Evolutionary conservation across 805 yeast species (phyloP).

Genomic region (Myxozyma melibiosi): DNA sequence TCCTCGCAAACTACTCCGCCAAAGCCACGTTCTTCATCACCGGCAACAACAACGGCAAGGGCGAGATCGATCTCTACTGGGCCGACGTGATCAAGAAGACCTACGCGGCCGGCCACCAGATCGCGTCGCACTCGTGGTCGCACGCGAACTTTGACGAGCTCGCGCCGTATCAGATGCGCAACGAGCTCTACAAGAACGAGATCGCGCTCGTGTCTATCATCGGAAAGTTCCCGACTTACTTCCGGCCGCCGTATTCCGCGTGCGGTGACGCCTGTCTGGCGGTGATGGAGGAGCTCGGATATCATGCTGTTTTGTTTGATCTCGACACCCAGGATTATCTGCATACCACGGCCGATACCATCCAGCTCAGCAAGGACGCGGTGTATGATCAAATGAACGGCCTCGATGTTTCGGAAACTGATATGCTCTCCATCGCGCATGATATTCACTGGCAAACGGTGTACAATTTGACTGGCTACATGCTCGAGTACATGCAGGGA

Average conservation of each 20-base stretch:
- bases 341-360: constrained; percentile 7
- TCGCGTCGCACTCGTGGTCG: constrained; percentile 31
- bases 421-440: constrained; percentile 18
- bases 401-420: background rate
- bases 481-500: constrained; percentile 5
- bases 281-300: constrained; percentile 20
- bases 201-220: constrained; percentile 25
- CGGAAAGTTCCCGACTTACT: constrained; percentile 25
- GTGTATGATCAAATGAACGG: constrained; percentile 6
- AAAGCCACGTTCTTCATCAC: constrained; percentile 27
- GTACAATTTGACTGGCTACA: constrained; percentile 20
- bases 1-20: constrained; percentile 12
- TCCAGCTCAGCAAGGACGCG: constrained; percentile 20
- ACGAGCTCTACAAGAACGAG: constrained; percentile 24
- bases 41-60: constrained; percentile 27
- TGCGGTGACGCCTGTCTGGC: constrained; percentile 15
- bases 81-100: constrained; percentile 10
- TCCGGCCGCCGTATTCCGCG: constrained; percentile 25
- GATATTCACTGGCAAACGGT: constrained; percentile 28
- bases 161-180: constrained; percentile 2
- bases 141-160: constrained; percentile 17
- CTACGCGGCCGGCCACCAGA: constrained; percentile 22
- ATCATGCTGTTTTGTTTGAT: constrained; percentile 25
- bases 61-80: constrained; percentile 24
- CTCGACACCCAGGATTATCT: constrained; percentile 26